Evolutionary conservation across 768 basidiomycete genomes (phyloP), one percentile per base, ranked within the genome.

Genomic region (Steccherinum ochraceum): DNA sequence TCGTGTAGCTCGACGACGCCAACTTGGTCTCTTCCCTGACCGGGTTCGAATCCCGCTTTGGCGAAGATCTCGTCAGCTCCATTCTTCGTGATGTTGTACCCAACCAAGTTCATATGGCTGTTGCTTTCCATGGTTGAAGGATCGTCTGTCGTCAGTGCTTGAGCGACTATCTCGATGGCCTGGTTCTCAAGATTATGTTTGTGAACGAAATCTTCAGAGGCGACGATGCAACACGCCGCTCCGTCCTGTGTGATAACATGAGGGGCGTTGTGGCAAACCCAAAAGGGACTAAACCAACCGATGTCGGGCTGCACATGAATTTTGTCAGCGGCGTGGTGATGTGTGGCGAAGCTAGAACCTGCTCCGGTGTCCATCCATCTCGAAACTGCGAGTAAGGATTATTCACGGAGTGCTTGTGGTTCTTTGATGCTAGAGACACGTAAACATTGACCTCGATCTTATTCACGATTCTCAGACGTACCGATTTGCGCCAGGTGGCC

Each of bases 301-400:
- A 90, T 25, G 89, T 93, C 0, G 89, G 89, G 58, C 86, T 90
- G 61, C 89, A 92, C 87, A 91, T 92, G 64, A 79, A 84, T 65
- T 86, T 86, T 2, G 89, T 89, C 45, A 89, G 69, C 57, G 88
- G 78, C 43, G 79, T 82, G 40, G 75, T 85, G 62, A 91, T 80
- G 67, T 83, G 83, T 4, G 78, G 75, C 2, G 87, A 76, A 11
- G 73, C 71, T 48, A 88, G 62, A 23, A 91, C 75, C 58, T 91
- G 77, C 56, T 89, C 81, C 18, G 79, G 77, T 18, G 73, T 81
- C 84, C 86, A 89, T 3, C 86, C 85, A 58, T 84, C 77, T 4
- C 82, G 77, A 66, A 93, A 93, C 63, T 93, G 91, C 0, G 87
- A 84, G 58, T 93, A 93, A 0, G 89, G 89, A 57, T 93, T 92